Base-by-base conservation (phyloP, 2,329 filamentous ascomycete species). In the Onygena corvina region DNA sequence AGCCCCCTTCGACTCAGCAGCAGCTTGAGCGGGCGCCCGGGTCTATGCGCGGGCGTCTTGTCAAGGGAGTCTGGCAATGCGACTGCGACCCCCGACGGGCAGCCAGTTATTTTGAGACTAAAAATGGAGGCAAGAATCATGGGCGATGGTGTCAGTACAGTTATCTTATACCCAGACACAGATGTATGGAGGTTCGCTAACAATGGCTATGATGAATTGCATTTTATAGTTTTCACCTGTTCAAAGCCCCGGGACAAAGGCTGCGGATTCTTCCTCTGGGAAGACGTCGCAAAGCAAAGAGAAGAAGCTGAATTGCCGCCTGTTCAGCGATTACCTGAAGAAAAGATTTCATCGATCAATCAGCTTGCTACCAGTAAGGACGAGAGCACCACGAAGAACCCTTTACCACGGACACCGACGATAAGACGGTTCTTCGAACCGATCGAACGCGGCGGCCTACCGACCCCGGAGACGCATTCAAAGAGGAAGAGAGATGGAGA, bases 201-300 rank as follows among this genome's bases (percentile, higher is more conserved):
- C 5, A 11, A 8, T 36, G 11, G n/a, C n/a, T n/a, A n/a, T 30
- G 4, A 14, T 14, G 42, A 14, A 1, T 31, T 40, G 9, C 3
- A 21, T 7, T 29, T 8, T 8, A 31, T 47, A 71, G 69, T 81
- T 61, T 79, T 77, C 55, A 75, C 72, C 3, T 82, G 78, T 57
- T 75, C 78, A 55, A 70, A 71, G 56, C 63, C 66, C 29, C 64
- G 69, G 47, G 58, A 64, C 2, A 64, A 71, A 40, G 65, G 70
- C 34, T 82, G 79, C 58, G 67, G 65, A 3, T 81, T 81, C 66
- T 82, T 81, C 50, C 67, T 81, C 0, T 82, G 77, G 78, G 70
- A 74, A 11, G 71, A 74, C 48, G 75, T 80, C 49, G 78, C 78
- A 11, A 69, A 74, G 54, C 54, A 70, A 72, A 51, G 62, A 62